Evolutionary conservation across 2,329 filamentous ascomycete species (phyloP).

Genomic region (Drechslerella dactyloides): DNA sequence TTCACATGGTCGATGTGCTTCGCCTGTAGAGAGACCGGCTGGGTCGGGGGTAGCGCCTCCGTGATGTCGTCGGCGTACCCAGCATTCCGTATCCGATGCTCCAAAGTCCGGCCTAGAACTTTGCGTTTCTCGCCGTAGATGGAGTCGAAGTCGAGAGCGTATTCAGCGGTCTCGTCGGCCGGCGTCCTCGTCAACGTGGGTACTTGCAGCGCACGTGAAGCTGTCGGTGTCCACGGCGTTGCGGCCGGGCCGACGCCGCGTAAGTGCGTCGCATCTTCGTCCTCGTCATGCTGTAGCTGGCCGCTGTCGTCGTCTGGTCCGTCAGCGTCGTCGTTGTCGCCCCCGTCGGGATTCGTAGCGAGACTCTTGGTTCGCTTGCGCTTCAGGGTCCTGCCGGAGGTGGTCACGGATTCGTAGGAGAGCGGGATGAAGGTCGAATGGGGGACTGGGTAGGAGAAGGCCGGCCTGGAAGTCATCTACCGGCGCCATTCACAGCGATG

Average conservation of each 20-base stretch:
- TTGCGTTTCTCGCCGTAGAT: constrained; percentile 23
- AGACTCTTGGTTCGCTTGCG: constrained; percentile 48
- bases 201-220: constrained; percentile 20
- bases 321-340: constrained; percentile 12
- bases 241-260: constrained; percentile 21
- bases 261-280: constrained; percentile 29
- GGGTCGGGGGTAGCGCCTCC: constrained; percentile 39
- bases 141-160: constrained; percentile 14
- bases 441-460: constrained; percentile 46
- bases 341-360: constrained; percentile 25
- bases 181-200: constrained; percentile 19
- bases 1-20: constrained; percentile 52
- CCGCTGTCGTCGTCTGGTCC: constrained; percentile 4
- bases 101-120: constrained; percentile 17
- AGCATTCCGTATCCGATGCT: constrained; percentile 37
- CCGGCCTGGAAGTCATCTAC: constrained; percentile 49
- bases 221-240: constrained; percentile 22
- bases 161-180: background rate
- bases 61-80: constrained; percentile 34
- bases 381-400: constrained; percentile 37
- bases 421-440: constrained; percentile 50
- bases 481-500: constrained; percentile 37
- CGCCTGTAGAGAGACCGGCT: constrained; percentile 44
- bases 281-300: background rate
- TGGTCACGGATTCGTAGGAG: constrained; percentile 38